A percentile compares a stretch with the other conserved stretches of the same genome.
These are phyloP conservation scores for Gloeopeniophorella convolvens DNA, from an alignment of 768 basidiomycete species.

Conservation along the genomic window DNA sequence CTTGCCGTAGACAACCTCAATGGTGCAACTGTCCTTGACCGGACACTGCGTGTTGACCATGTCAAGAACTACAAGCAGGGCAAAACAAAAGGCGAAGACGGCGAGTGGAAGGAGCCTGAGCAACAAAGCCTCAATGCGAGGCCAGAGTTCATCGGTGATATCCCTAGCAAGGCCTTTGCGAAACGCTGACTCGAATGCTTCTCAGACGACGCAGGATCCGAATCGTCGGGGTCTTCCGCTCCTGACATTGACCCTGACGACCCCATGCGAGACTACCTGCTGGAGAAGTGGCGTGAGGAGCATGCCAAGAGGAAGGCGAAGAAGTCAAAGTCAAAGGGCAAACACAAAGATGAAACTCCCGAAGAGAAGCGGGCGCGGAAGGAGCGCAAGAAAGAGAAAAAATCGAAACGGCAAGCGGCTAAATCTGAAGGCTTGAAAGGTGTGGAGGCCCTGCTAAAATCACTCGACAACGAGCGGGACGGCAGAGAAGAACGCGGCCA, in stretches of 20 bases:
- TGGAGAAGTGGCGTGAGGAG: constrained; percentile 67
- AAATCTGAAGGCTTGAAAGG: constrained; percentile 60
- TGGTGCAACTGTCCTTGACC: constrained; percentile 81
- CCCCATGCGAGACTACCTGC: constrained; percentile 92
- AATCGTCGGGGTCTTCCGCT: constrained; percentile 57
- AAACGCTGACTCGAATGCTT: background rate
- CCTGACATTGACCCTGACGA: constrained; percentile 89
- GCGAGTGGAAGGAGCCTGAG: constrained; percentile 81
- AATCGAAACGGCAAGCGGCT: constrained; percentile 39
- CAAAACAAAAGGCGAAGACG: constrained; percentile 68
- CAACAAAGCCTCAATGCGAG: constrained; percentile 84
- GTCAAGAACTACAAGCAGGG: constrained; percentile 90
- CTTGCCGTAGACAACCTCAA: constrained; percentile 99
- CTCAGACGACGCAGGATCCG: constrained; percentile 49
- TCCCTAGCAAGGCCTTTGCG: constrained; percentile 23
- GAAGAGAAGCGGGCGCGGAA: constrained; percentile 74
- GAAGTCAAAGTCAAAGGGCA: constrained; percentile 49
- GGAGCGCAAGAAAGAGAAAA: constrained; percentile 67
- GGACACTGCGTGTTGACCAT: constrained; percentile 87
- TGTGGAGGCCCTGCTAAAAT: constrained; percentile 60
- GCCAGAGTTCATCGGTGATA: constrained; percentile 64
- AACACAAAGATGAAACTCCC: constrained; percentile 68
- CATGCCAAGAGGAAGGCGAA: constrained; percentile 54
- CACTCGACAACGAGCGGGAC: constrained; percentile 31
- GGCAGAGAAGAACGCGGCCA: background rate